Conservation (phyloP, 768 basidiomycete genomes). For the Tricholoma flavovirens region DNA sequence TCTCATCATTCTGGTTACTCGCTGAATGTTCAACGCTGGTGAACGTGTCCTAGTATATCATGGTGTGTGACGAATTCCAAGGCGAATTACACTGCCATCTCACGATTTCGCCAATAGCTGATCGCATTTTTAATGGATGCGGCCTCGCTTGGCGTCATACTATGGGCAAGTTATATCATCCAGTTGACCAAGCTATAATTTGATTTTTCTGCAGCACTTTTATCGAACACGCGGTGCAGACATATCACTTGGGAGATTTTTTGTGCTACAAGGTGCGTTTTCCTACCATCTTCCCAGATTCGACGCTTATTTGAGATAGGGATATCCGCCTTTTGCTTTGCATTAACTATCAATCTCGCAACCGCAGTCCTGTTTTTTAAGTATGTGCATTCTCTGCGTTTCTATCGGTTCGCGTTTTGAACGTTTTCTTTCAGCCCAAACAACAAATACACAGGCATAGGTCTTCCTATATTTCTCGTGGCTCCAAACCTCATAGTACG, state of each 20-base stretch:
- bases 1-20: background rate
- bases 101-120: slow-evolving; percentile 16
- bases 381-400: slow-evolving; percentile 13
- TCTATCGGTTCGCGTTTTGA: background rate
- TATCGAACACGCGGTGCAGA: slow-evolving; percentile 22
- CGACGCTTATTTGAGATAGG: slow-evolving; percentile 18
- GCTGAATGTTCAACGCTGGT: background rate
- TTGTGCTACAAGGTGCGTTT: slow-evolving; percentile 30
- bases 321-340: slow-evolving; percentile 26
- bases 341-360: slow-evolving; percentile 23
- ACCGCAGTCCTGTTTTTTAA: slow-evolving; percentile 29
- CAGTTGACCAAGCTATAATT: background rate
- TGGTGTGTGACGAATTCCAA: slow-evolving; percentile 10
- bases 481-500: slow-evolving; percentile 33
- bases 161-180: slow-evolving; percentile 20
- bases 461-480: slow-evolving; percentile 30
- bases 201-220: slow-evolving; percentile 20
- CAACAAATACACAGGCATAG: slow-evolving; percentile 26
- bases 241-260: slow-evolving; percentile 28
- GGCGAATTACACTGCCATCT: background rate
- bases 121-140: slow-evolving; percentile 33
- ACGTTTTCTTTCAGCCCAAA: slow-evolving; percentile 20
- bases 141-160: slow-evolving; percentile 29
- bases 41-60: slow-evolving; percentile 12
- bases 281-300: background rate